Evolutionary conservation across 768 basidiomycete genomes (phyloP).

Genomic region (Dacryopinax primogenitus): DNA sequence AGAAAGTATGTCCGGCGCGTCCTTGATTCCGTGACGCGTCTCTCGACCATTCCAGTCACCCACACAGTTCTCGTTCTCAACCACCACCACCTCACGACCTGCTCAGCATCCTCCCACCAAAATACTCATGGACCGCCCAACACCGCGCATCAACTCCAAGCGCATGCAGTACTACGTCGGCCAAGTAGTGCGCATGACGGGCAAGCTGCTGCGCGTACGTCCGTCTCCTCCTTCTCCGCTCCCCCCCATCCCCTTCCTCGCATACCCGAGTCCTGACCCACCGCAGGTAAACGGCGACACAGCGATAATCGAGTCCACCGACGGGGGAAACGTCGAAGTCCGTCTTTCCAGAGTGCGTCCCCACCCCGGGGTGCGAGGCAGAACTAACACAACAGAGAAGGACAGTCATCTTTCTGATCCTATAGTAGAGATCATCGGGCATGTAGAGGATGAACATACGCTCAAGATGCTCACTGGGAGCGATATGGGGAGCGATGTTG

Average conservation of each 20-base stretch:
- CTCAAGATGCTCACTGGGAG: constrained; percentile 43
- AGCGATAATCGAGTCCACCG: constrained; percentile 50
- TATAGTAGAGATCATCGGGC: constrained; percentile 57
- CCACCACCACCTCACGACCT: background rate
- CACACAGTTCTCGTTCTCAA: background rate
- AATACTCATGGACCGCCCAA: constrained; percentile 19
- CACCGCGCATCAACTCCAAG: constrained; percentile 50
- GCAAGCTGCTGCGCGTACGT: constrained; percentile 46
- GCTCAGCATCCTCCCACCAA: background rate
- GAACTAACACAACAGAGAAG: constrained; percentile 22
- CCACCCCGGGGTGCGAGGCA: background rate
- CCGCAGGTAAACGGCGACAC: constrained; percentile 32
- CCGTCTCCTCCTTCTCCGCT: background rate
- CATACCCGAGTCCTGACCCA: background rate
- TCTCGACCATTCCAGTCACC: background rate
- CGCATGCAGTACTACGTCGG: constrained; percentile 41
- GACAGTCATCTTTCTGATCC: constrained; percentile 37
- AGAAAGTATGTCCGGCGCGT: background rate
- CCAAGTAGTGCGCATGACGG: constrained; percentile 46
- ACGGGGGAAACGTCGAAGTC: constrained; percentile 50
- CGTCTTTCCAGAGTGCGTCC: constrained; percentile 32
- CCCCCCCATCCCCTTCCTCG: constrained; percentile 6
- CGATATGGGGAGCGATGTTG: background rate
- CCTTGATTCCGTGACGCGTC: background rate
- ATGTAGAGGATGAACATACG: constrained; percentile 40